Percentiles rank a stretch among this genome's conserved stretches.
phyloP scores from a whole-genome alignment of 1,139 yeast genomes.

The Sugiyamaella grinbergsii region DNA sequence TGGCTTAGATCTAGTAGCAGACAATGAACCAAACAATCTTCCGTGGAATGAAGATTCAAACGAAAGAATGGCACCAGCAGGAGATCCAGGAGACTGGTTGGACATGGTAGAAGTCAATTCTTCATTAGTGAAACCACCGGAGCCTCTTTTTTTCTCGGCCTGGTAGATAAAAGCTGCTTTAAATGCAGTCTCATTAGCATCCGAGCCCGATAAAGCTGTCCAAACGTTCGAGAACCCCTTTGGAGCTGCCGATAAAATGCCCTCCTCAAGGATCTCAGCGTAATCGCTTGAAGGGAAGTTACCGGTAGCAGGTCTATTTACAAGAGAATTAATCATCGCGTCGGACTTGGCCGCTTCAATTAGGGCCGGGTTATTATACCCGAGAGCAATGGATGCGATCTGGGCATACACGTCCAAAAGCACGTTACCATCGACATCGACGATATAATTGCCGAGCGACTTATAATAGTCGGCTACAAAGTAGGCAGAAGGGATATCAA shows the following conservation, averaged over 20 bases:
- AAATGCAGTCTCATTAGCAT: slow-evolving; percentile 82
- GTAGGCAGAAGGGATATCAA: slow-evolving; percentile 67
- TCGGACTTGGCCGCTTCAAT: slow-evolving; percentile 63
- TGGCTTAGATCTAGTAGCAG: slow-evolving; percentile 79
- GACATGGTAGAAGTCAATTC: slow-evolving; percentile 66
- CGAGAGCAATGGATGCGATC: slow-evolving; percentile 75
- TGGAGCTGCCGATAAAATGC: slow-evolving; percentile 38
- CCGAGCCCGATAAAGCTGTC: slow-evolving; percentile 81
- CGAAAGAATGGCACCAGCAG: slow-evolving; percentile 71
- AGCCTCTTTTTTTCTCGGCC: slow-evolving; percentile 59
- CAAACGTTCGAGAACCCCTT: slow-evolving; percentile 47
- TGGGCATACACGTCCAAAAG: slow-evolving; percentile 74
- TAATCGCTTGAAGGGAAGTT: slow-evolving; percentile 70
- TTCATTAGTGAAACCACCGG: slow-evolving; percentile 55
- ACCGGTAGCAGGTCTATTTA: slow-evolving; percentile 77
- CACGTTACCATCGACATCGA: slow-evolving; percentile 69
- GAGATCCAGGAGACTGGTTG: slow-evolving; percentile 71
- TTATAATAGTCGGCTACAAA: slow-evolving; percentile 69
- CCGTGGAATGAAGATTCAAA: slow-evolving; percentile 82
- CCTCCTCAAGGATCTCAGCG: slow-evolving; percentile 57
- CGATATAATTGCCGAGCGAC: slow-evolving; percentile 69
- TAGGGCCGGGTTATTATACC: slow-evolving; percentile 76
- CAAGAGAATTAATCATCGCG: slow-evolving; percentile 65
- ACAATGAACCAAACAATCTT: slow-evolving; percentile 74
- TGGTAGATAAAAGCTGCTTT: slow-evolving; percentile 82